Evolutionary conservation across 2,329 filamentous ascomycete species (phyloP), one percentile per base, ranked within the genome.

Genomic region (Colletotrichum graminicola): DNA sequence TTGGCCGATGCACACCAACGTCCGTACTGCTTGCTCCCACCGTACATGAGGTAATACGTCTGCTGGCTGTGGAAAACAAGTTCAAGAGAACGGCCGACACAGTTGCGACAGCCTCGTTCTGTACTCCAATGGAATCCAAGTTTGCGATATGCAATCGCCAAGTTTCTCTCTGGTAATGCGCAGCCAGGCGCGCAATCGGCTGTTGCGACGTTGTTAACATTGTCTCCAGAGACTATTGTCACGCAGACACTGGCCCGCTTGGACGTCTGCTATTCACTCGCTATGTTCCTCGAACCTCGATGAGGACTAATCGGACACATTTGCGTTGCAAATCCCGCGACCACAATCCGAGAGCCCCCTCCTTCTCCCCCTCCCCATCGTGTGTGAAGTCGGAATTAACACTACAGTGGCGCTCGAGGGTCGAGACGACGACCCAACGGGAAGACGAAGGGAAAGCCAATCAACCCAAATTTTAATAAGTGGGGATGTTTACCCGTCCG

Each of bases 361-460:
- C 36, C 36, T 2, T 41, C 39, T 10, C 8, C 8, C 10, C 11
- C 4, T 4, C 18, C 18, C 1, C 7, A 39, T 26, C 4, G 34
- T 39, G 39, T 39, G 49, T 63, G 36, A 34, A 36, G 61, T 63
- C 26, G 18, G 6, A 54, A 41, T 63, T 54, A 52, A 26, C 61
- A 55, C 61, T 18, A 34, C 23, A 12, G 18, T 21, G 55, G 34
- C 49, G 18, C 36, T 41, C 14, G 61, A 21, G 47, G 21, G 14
- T 5, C 12, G 14, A 26, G 36, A 52, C 47, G 47, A 18, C 47
- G 18, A 32, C 41, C 47, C 32, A 36, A 26, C 32, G n/a, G 34
- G 47, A 41, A 18, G 23, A 54, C 49, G 11, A 43, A 32, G 18
- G 36, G 47, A 47, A 47, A 36, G 26, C n/a, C 18, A 47, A 18